Evolutionary conservation across 2,329 filamentous ascomycete species (phyloP).

Genomic region (Didymella lethalis): DNA sequence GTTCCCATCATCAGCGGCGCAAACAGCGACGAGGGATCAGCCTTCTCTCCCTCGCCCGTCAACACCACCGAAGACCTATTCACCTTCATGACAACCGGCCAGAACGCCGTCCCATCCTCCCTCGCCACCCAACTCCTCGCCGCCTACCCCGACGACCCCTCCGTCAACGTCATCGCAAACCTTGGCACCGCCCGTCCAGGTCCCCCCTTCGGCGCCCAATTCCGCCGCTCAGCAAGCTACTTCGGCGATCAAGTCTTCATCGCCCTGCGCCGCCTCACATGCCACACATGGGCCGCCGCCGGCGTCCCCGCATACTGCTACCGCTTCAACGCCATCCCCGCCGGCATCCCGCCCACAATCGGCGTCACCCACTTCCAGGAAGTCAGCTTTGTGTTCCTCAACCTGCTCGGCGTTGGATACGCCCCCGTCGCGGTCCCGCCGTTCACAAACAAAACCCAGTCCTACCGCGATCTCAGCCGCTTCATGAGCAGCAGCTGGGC

Average conservation of each 20-base stretch:
- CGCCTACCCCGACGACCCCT: conserved; percentile 42
- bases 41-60: conserved; percentile 62
- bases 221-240: conserved; percentile 61
- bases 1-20: conserved; percentile 70
- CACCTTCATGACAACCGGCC: conserved; percentile 47
- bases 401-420: conserved; percentile 55
- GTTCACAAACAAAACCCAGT: conserved; percentile 47
- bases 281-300: conserved; percentile 59
- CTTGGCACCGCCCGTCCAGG: conserved; percentile 31
- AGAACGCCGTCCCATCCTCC: conserved; percentile 33
- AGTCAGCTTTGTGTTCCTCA: conserved; percentile 58
- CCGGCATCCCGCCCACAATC: conserved; percentile 53
- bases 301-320: conserved; percentile 66
- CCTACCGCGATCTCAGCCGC: conserved; percentile 51
- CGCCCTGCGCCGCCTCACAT: conserved; percentile 62
- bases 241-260: conserved; percentile 64
- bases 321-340: conserved; percentile 66
- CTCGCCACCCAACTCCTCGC: conserved; percentile 36
- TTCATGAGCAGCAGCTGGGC: conserved; percentile 58
- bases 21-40: conserved; percentile 71
- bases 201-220: conserved; percentile 51
- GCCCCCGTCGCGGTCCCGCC: conserved; percentile 42
- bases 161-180: conserved; percentile 38
- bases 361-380: conserved; percentile 65
- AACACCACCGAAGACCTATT: conserved; percentile 64